These are phyloP conservation scores for Bipolaris zeicola DNA, from an alignment of 2,329 filamentous ascomycete species.

Conservation along the genomic window DNA sequence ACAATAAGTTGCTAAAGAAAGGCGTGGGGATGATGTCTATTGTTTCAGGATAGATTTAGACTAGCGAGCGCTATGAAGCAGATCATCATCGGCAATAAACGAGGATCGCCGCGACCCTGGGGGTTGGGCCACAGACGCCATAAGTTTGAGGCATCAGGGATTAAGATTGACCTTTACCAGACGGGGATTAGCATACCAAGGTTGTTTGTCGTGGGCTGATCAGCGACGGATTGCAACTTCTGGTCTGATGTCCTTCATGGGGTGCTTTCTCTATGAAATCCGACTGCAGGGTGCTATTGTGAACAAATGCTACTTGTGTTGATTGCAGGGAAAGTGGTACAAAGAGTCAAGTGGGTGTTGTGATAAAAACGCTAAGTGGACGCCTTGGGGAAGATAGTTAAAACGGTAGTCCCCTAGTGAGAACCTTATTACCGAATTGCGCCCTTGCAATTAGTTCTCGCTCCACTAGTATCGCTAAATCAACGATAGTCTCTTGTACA, in stretches of 20 bases:
- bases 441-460: slow-evolving; percentile 11
- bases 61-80: slow-evolving; percentile 11
- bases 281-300: too few species aligned
- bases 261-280: background rate
- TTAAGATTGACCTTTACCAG: slow-evolving; percentile 5
- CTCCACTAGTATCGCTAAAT: slow-evolving; percentile 2
- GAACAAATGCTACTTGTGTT: too few species aligned
- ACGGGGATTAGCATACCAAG: background rate
- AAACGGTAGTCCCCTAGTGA: slow-evolving; percentile 11
- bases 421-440: slow-evolving; percentile 8
- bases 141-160: slow-evolving; percentile 13
- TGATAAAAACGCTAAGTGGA: slow-evolving; percentile 12
- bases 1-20: slow-evolving; percentile 28
- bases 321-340: background rate
- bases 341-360: slow-evolving; percentile 10
- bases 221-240: background rate
- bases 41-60: slow-evolving; percentile 16
- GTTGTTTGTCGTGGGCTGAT: background rate
- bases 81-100: slow-evolving; percentile 12
- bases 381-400: slow-evolving; percentile 3
- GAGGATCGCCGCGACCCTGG: slow-evolving; percentile 20
- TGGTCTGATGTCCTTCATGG: background rate
- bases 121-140: slow-evolving; percentile 10
- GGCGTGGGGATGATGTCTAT: slow-evolving; percentile 24
- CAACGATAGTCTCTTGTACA: background rate